Evolutionary conservation across 495 filamentous ascomycete species (phyloP), one percentile per base, ranked within the genome.

Genomic region (Umbilicaria muhlenbergii): DNA sequence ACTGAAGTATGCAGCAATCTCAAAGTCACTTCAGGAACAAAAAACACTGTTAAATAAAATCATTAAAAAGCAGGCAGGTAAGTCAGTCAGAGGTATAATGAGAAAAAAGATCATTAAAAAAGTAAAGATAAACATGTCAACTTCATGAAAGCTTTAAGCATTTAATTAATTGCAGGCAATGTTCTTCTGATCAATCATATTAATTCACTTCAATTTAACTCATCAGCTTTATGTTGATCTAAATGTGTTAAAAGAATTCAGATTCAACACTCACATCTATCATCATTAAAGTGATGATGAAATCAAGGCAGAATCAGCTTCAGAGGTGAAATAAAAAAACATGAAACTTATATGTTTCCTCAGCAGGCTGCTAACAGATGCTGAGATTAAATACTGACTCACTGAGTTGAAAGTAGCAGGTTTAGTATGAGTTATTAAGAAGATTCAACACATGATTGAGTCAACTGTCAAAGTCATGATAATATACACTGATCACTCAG

Each of bases 351-450:
- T 37, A 13, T 21, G 5, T 5, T 21, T 21, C 5, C 19, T 21
- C 19, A 21, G 19, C 5, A 2, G 5, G 2, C 19, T 21, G 2
- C 19, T 21, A 21, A 21, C 2, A 4, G 12, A 14, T 1, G 41
- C 32, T 2, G 41, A 52, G 14, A 10, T 14, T 0, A 44, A 41
- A 2, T 52, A 52, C 5, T 52, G 41, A 41, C 32, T 42, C 0
- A 52, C 36, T 0, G 50, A 52, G 16, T 4, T 52, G 0, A 42
- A 52, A 24, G 18, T 50, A 0, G 36, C 48, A 1, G 43, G 47
- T 1, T 13, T 52, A 5, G 34, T 52, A 0, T 52, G 35, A 21
- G 3, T 12, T 0, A 24, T 50, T 0, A 16, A 43, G 21, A 50
- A 50, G 8, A 14, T 31, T 0, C 4, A 33, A 1, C 31, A 40